These are phyloP conservation scores for Leccinum disarticulatum DNA, from an alignment of 768 basidiomycete genomes.

Conservation along the genomic window DNA sequence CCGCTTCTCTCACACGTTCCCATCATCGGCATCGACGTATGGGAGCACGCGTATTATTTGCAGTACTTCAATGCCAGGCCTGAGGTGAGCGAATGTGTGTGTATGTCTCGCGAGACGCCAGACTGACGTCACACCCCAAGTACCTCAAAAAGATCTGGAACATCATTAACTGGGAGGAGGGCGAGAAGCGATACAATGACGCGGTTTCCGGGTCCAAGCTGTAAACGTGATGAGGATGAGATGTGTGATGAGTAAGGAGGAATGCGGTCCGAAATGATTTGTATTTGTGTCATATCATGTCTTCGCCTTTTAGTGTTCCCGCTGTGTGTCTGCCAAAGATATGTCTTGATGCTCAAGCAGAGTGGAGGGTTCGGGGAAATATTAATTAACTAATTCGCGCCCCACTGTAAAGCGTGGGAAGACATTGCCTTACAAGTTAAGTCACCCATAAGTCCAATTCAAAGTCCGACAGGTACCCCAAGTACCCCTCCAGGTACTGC, in stretches of 20 bases:
- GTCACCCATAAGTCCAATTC: too few species aligned
- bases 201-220: slow-evolving; percentile 38
- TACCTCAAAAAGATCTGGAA: slow-evolving; percentile 79
- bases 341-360: background rate
- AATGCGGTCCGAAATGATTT: background rate
- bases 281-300: slow-evolving; percentile 9
- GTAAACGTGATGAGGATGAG: slow-evolving; percentile 20
- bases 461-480: too few species aligned
- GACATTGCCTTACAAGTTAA: too few species aligned
- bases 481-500: too few species aligned
- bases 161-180: slow-evolving; percentile 72
- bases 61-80: slow-evolving; percentile 96
- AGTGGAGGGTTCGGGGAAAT: too few species aligned
- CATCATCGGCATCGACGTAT: slow-evolving; percentile 90
- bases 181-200: slow-evolving; percentile 61
- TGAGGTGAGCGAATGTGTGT: slow-evolving; percentile 57
- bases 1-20: slow-evolving; percentile 77
- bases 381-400: too few species aligned
- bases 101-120: background rate
- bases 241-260: background rate
- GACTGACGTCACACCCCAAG: slow-evolving; percentile 32
- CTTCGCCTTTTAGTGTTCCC: background rate
- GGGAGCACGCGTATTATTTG: slow-evolving; percentile 97
- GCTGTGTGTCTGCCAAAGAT: background rate
- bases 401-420: too few species aligned